These are phyloP conservation scores for Blastocystis hominis DNA, from an alignment of 352 stramenopile genomes.

Conservation along the genomic window DNA sequence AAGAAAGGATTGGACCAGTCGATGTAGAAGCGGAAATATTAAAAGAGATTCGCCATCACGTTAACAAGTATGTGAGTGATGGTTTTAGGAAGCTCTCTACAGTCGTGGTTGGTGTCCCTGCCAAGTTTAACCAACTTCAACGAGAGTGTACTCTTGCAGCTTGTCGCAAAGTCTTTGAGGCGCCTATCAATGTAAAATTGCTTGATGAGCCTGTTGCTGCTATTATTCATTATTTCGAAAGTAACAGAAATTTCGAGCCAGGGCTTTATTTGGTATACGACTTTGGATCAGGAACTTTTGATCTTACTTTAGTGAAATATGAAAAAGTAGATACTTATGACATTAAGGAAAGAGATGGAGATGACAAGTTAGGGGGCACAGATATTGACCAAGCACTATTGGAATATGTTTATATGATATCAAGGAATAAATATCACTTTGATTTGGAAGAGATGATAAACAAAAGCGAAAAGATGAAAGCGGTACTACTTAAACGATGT, in stretches of 20 bases:
- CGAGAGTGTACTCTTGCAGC: not conserved
- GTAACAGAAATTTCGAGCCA: not conserved
- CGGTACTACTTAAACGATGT: no score
- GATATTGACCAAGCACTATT: slow-evolving; percentile 65
- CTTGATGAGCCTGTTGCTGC: slow-evolving; percentile 7
- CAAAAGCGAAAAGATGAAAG: not conserved
- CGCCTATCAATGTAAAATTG: not conserved
- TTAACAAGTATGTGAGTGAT: no score
- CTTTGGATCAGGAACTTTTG: slow-evolving; percentile 69
- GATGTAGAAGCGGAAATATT: no score
- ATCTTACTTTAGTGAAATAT: slow-evolving; percentile 62
- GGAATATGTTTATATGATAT: not conserved
- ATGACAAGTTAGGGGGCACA: slow-evolving; percentile 77
- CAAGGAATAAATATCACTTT: not conserved
- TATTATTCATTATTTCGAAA: not conserved
- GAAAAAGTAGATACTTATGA: slow-evolving; percentile 55
- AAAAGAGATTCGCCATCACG: no score
- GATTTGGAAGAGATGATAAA: not conserved
- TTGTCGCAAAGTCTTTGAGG: not conserved
- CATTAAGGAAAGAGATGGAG: slow-evolving; percentile 70
- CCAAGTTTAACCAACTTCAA: not conserved
- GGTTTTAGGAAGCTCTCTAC: not conserved
- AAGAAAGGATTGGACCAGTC: not conserved
- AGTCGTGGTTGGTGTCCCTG: not conserved
- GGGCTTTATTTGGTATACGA: slow-evolving; percentile 64